Base-by-base conservation (phyloP, 2,329 filamentous ascomycete species). In the Fusarium domesticum region DNA sequence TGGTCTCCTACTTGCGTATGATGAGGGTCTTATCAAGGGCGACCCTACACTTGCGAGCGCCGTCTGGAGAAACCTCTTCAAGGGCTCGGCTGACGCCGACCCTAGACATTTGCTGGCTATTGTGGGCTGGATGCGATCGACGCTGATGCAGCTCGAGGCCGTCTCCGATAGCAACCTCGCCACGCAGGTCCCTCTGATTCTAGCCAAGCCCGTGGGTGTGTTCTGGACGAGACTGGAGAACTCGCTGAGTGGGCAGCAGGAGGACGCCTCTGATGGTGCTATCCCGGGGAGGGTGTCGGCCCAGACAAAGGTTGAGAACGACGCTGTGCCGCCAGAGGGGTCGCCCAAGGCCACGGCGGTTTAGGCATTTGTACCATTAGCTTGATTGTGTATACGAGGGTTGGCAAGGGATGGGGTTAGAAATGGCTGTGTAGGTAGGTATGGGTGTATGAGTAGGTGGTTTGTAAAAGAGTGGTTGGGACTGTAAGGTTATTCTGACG, bases 21-120 rank as follows among this genome's bases (percentile, higher is more conserved):
- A 95, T 64, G 88, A 93, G 71, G 89, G 87, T 0, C 64, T 95
- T 35, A 75, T 83, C 54, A 84, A 83, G 65, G 85, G 86, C 8
- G 89, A 95, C 64, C 84, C 87, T 12, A 80, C 88, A 43, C 75
- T 93, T 12, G 88, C 85, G 4, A 77, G 86, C 33, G 93, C 93
- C 7, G 75, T 98, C 37, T 98, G 93, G 93, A 79, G 93, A 61
- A 97, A 97, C 68, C 64, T 98, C 43, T 95, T 89, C 75, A 90
- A 92, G 71, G 89, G 81, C 17, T 67, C 70, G 37, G 70, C 73
- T 19, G 73, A 78, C 47, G 69, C 73, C 14, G 77, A 82, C 51
- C 65, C 74, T 28, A 66, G 76, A 40, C 57, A 65, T 19, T 64
- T 82, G 37, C 73, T 77, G 3, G 76, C 76, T 39, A 68, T 81